Conservation (phyloP, 192 early-diverging fungal genomes). For the Backusella tuberculispora region DNA sequence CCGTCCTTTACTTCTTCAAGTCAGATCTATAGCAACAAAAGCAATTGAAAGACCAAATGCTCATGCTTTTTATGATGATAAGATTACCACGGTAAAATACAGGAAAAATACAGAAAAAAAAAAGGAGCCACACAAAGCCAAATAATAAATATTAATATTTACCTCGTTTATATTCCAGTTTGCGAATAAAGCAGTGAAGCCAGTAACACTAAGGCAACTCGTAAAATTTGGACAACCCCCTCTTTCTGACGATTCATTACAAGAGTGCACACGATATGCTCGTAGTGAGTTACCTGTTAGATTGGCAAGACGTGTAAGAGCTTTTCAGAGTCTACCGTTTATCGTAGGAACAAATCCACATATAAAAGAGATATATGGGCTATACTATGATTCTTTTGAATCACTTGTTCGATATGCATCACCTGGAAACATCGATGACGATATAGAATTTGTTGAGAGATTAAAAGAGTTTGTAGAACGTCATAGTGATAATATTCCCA, state of each 20-base stretch:
- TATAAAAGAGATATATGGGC: slow-evolving; percentile 80
- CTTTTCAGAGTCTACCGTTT: slow-evolving; percentile 89
- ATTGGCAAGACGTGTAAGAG: slow-evolving; percentile 83
- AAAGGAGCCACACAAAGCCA: not conserved
- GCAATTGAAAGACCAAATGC: slow-evolving; percentile 23
- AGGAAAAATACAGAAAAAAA: not conserved
- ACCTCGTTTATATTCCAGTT: slow-evolving; percentile 41
- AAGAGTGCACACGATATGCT: slow-evolving; percentile 66
- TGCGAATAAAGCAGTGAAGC: slow-evolving; percentile 61
- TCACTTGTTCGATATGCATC: slow-evolving; percentile 67
- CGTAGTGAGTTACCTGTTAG: slow-evolving; percentile 87
- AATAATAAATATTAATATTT: not conserved
- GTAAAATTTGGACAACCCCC: slow-evolving; percentile 74
- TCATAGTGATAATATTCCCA: slow-evolving; percentile 88
- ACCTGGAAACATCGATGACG: slow-evolving; percentile 56
- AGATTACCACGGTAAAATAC: slow-evolving; percentile 30
- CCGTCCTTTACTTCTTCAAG: not conserved
- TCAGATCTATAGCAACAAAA: slow-evolving; percentile 16
- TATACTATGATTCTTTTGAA: slow-evolving; percentile 82
- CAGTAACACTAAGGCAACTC: slow-evolving; percentile 79
- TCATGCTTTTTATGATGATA: slow-evolving; percentile 18
- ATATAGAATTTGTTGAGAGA: slow-evolving; percentile 68
- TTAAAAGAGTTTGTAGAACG: slow-evolving; percentile 75
- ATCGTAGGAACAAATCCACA: slow-evolving; percentile 97
- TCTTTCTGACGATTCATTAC: slow-evolving; percentile 50